Conservation (phyloP, 768 basidiomycete genomes). For the Leccinum truebloodii region DNA sequence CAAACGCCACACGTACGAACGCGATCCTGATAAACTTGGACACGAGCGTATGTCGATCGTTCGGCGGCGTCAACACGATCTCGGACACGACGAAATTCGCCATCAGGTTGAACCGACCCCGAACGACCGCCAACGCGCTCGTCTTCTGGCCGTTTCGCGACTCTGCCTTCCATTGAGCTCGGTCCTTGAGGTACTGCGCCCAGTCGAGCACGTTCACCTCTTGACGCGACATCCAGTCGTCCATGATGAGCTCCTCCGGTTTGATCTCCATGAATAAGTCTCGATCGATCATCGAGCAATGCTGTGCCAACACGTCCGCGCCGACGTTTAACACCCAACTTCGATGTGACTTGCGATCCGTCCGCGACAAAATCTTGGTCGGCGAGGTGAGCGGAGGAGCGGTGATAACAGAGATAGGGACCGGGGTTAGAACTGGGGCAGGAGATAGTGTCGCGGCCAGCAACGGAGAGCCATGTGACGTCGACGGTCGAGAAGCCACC, state of each 20-base stretch:
- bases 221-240: constrained; percentile 64
- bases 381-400: constrained; percentile 25
- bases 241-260: constrained; percentile 84
- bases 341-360: constrained; percentile 51
- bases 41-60: constrained; percentile 58
- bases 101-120: constrained; percentile 84
- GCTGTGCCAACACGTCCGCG: constrained; percentile 65
- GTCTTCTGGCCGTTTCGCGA: constrained; percentile 58
- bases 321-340: constrained; percentile 72
- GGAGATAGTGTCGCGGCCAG: constrained; percentile 16
- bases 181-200: constrained; percentile 77
- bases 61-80: constrained; percentile 70
- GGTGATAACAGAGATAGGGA: neutral
- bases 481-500: constrained; percentile 41
- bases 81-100: constrained; percentile 81
- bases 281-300: constrained; percentile 86
- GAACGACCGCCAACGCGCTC: constrained; percentile 69
- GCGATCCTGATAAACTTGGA: constrained; percentile 87
- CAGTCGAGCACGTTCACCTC: constrained; percentile 78
- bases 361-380: constrained; percentile 37
- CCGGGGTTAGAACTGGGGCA: constrained; percentile 2
- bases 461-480: constrained; percentile 31
- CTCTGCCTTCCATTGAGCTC: constrained; percentile 67
- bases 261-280: constrained; percentile 83
- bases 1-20: constrained; percentile 54